phyloP scores from a whole-genome alignment of 73 alveolate genomes.

The Paramecium sonneborni region DNA sequence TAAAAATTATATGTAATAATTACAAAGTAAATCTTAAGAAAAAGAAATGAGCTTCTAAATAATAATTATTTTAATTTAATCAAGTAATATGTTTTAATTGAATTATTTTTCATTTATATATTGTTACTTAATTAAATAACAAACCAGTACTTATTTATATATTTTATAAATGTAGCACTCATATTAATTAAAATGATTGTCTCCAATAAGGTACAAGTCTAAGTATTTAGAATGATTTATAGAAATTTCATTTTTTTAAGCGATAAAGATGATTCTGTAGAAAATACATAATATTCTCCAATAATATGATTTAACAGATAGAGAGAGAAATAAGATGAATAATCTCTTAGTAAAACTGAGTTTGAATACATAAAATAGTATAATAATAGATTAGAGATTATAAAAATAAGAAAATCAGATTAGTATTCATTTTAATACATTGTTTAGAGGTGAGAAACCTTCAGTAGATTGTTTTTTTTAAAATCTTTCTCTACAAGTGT shows the following conservation, averaged over 20 bases:
- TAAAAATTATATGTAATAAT: neutral
- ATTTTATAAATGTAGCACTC: neutral
- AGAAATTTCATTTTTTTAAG: neutral
- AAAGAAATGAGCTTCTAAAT: neutral
- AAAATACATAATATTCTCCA: neutral
- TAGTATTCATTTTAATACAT: neutral
- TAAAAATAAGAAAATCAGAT: neutral
- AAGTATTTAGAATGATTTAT: neutral
- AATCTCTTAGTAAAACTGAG: too few species aligned
- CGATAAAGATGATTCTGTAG: neutral
- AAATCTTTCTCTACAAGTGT: neutral
- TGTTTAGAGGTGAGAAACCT: neutral
- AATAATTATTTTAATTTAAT: neutral
- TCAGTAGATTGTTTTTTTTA: neutral
- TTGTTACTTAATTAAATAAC: neutral
- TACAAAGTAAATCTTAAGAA: neutral
- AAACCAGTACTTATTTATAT: neutral
- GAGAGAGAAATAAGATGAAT: neutral
- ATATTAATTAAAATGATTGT: neutral
- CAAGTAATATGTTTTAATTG: neutral
- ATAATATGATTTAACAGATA: neutral
- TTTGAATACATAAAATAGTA: neutral
- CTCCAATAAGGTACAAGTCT: neutral
- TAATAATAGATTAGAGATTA: neutral
- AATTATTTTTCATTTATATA: neutral